Conservation (phyloP, 2,329 filamentous ascomycete species). For the Cryoendolithus antarcticus region DNA sequence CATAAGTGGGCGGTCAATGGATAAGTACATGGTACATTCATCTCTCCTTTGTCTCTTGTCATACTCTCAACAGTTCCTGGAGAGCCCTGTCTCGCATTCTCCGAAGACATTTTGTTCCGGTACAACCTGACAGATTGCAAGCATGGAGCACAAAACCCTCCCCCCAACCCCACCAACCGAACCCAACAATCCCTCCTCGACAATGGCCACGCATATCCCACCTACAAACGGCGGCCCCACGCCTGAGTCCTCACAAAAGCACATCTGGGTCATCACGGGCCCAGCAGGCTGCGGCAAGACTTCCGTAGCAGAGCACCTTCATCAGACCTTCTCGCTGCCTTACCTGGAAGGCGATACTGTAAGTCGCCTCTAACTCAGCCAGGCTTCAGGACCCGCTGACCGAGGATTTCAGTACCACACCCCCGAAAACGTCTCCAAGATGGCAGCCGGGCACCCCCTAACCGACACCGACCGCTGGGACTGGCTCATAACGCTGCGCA, state of each 20-base stretch:
- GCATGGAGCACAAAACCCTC: background rate
- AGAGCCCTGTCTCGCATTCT: no score
- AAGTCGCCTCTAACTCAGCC: slow-evolving; percentile 13
- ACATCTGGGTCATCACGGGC: slow-evolving; percentile 41
- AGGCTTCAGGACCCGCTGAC: background rate
- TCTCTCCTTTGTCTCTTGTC: no score
- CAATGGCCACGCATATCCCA: slow-evolving; percentile 2
- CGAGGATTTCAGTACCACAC: slow-evolving; percentile 34
- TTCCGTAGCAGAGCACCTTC: slow-evolving; percentile 36
- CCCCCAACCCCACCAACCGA: slow-evolving; percentile 5
- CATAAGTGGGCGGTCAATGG: no score
- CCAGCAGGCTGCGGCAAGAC: slow-evolving; percentile 44
- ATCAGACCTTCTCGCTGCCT: slow-evolving; percentile 29
- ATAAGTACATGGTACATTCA: no score
- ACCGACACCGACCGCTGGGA: slow-evolving; percentile 95
- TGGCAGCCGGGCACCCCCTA: slow-evolving; percentile 70
- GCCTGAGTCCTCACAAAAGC: slow-evolving; percentile 27
- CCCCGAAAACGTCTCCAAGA: slow-evolving; percentile 56
- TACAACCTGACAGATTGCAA: no score
- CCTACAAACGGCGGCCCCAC: background rate
- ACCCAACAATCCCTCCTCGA: background rate
- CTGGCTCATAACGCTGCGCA: slow-evolving; percentile 56
- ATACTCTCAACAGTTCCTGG: no score
- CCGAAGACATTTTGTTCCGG: no score
- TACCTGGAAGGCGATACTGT: slow-evolving; percentile 43